Evolutionary conservation across 2,329 filamentous ascomycete genomes (phyloP).

Genomic region (Aureobasidium sp.): DNA sequence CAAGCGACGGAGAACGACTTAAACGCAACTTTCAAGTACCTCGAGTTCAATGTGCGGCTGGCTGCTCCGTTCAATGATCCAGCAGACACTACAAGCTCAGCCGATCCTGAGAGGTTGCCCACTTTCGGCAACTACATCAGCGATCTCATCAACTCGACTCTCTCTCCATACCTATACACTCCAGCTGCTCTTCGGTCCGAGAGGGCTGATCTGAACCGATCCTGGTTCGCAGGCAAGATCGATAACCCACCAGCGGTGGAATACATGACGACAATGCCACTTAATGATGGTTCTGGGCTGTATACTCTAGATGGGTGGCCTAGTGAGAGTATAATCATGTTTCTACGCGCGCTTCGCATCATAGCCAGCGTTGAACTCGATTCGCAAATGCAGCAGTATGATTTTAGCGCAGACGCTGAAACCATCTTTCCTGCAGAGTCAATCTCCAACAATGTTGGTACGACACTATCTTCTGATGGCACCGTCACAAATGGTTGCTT

Average conservation of each 20-base stretch:
- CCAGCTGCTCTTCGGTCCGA: conserved; percentile 43
- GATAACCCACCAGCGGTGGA: conserved; percentile 39
- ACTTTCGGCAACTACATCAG: conserved; percentile 37
- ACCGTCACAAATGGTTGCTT: conserved; percentile 46
- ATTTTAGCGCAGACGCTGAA: conserved; percentile 42
- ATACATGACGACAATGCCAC: conserved; percentile 30
- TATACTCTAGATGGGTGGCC: conserved; percentile 57
- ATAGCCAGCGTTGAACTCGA: conserved; percentile 52
- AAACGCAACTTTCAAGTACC: conserved; percentile 44
- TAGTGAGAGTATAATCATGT: conserved; percentile 49
- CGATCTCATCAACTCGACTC: conserved; percentile 38
- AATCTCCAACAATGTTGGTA: conserved; percentile 31
- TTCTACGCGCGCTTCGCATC: conserved; percentile 45
- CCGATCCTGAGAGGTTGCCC: conserved; percentile 39
- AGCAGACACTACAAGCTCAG: conserved; percentile 32
- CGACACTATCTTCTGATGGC: conserved; percentile 31
- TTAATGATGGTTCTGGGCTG: conserved; percentile 23
- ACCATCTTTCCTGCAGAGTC: conserved; percentile 45
- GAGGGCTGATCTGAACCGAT: conserved; percentile 46
- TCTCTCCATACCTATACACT: conserved; percentile 48
- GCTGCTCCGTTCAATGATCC: conserved; percentile 39
- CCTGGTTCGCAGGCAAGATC: conserved; percentile 43
- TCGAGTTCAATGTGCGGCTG: conserved; percentile 54
- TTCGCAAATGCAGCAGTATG: conserved; percentile 48
- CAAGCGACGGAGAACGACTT: conserved; percentile 45